Conservation (phyloP, 2,329 filamentous ascomycete species). For the Arthrocladium fulminans region DNA sequence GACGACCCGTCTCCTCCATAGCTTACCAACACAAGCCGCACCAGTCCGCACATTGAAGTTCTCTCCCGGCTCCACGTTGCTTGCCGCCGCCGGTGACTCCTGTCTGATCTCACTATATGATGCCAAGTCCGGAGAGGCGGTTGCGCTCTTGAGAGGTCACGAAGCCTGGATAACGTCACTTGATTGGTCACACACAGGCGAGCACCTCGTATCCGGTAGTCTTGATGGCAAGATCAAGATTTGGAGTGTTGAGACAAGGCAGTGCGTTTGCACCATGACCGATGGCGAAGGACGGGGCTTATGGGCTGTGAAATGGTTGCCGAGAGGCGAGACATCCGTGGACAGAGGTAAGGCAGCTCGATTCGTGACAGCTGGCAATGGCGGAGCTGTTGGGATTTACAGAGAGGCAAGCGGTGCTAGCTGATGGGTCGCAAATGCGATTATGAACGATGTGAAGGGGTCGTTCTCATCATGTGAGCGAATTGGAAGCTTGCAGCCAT, state of each 20-base stretch:
- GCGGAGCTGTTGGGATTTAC: slow-evolving; percentile 70
- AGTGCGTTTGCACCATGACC: slow-evolving; percentile 86
- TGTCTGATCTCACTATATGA: slow-evolving; percentile 87
- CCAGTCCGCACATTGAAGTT: slow-evolving; percentile 80
- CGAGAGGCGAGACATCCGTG: slow-evolving; percentile 47
- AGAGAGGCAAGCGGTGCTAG: slow-evolving; percentile 62
- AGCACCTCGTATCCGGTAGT: slow-evolving; percentile 77
- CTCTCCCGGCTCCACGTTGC: slow-evolving; percentile 71
- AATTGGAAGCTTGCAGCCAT: not conserved
- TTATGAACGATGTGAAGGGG: not conserved
- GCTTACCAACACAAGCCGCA: slow-evolving; percentile 73
- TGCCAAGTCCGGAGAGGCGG: slow-evolving; percentile 81
- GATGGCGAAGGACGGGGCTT: slow-evolving; percentile 71
- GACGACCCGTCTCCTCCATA: slow-evolving; percentile 74
- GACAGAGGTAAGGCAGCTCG: slow-evolving; percentile 43
- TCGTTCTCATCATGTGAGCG: not conserved
- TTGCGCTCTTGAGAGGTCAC: slow-evolving; percentile 73
- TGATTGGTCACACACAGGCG: slow-evolving; percentile 88
- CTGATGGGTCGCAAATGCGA: not conserved
- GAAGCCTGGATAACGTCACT: slow-evolving; percentile 81
- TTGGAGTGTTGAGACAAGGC: slow-evolving; percentile 77
- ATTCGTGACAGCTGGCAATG: slow-evolving; percentile 74
- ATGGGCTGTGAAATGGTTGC: slow-evolving; percentile 78
- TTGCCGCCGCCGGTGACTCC: slow-evolving; percentile 85
- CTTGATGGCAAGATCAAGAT: slow-evolving; percentile 94